These are phyloP conservation scores for Lodderomyces parapsilosis DNA, from an alignment of 1,139 yeast genomes.

Conservation along the genomic window DNA sequence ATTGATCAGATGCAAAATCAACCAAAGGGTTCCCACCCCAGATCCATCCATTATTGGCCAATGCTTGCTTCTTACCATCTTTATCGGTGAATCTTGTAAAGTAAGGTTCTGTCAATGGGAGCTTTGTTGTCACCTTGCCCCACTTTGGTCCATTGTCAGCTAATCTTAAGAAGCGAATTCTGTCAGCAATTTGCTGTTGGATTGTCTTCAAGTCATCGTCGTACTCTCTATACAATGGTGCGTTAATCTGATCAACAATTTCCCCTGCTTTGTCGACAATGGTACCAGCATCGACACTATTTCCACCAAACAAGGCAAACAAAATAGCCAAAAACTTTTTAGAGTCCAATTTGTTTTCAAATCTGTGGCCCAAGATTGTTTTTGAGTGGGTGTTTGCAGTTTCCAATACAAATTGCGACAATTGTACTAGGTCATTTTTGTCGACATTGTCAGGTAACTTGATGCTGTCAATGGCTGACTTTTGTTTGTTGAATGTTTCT, in stretches of 20 bases:
- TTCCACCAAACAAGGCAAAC: conserved; percentile 28
- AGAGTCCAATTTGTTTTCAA: conserved; percentile 54
- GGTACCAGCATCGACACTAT: conserved; percentile 24
- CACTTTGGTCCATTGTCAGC: conserved; percentile 78
- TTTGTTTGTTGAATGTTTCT: conserved; percentile 37
- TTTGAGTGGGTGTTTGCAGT: conserved; percentile 28
- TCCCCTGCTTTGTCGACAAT: conserved; percentile 44
- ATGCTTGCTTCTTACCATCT: conserved; percentile 61
- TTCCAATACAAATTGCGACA: conserved; percentile 53
- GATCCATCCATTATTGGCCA: conserved; percentile 98
- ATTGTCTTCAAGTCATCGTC: conserved; percentile 71
- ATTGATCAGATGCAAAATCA: conserved; percentile 81
- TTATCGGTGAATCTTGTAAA: conserved; percentile 67
- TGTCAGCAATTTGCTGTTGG: conserved; percentile 64
- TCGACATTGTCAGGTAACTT: conserved; percentile 19
- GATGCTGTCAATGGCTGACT: conserved; percentile 6
- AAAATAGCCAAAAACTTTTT: conserved; percentile 48
- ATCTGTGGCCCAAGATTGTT: conserved; percentile 37
- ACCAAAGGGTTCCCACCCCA: conserved; percentile 96
- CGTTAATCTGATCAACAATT: conserved; percentile 75
- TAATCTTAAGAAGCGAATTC: conserved; percentile 73
- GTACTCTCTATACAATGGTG: conserved; percentile 68
- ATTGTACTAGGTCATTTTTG: conserved; percentile 31
- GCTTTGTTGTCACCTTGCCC: conserved; percentile 55
- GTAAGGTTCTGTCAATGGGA: conserved; percentile 81